Conservation (phyloP, 805 yeast species). For the Wickerhamomyces bovis region DNA sequence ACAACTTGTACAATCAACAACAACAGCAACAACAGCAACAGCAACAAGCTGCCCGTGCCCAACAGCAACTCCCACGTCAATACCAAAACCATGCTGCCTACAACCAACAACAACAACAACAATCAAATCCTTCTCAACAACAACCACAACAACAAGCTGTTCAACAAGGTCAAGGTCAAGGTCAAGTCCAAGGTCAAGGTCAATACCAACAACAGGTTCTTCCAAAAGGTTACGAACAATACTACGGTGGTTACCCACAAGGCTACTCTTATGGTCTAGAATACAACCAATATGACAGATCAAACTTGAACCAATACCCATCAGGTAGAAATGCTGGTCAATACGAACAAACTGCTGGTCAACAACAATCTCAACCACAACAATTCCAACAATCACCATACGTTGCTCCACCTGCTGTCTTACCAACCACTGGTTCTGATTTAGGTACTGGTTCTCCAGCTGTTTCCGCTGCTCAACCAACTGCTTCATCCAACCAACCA, state of each 20-base stretch:
- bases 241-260: conserved; percentile 17
- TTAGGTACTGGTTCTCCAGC: conserved; percentile 24
- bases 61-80: conserved; percentile 8
- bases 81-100: not conserved
- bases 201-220: conserved; percentile 14
- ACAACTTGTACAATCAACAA: conserved; percentile 4
- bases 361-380: conserved; percentile 9
- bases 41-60: conserved; percentile 10
- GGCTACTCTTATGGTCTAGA: conserved; percentile 13
- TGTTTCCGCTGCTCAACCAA: conserved; percentile 24
- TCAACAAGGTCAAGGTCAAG: conserved; percentile 10
- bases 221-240: conserved; percentile 31
- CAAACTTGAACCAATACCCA: conserved; percentile 3
- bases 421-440: conserved; percentile 20
- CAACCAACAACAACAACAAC: conserved; percentile 16
- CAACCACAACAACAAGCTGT: conserved; percentile 9
- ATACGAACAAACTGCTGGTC: conserved; percentile 12
- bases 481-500: conserved; percentile 14
- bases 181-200: conserved; percentile 1
- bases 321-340: conserved; percentile 9
- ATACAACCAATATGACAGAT: conserved; percentile 7
- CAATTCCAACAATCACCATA: not conserved
- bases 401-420: conserved; percentile 3
- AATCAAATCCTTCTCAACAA: conserved; percentile 7
- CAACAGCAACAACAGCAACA: conserved; percentile 16